These are phyloP conservation scores for Eimeria praecox DNA, from an alignment of 169 alveolate genomes.

Conservation along the genomic window DNA sequence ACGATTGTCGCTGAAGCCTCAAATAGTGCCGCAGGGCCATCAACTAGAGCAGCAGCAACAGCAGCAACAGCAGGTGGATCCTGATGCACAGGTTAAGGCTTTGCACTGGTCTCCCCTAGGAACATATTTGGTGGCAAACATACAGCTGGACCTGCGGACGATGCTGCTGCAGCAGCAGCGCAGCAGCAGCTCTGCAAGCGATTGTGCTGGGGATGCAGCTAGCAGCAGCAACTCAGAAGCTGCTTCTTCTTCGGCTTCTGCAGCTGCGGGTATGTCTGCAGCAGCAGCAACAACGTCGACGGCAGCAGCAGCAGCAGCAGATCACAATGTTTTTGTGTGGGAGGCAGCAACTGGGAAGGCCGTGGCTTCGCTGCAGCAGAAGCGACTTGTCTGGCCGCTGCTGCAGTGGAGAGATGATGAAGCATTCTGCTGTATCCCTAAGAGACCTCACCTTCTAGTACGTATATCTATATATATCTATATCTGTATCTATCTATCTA, in stretches of 20 bases:
- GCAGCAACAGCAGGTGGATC: slow-evolving; percentile 71
- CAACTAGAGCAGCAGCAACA: not conserved
- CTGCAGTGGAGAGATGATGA: slow-evolving; percentile 82
- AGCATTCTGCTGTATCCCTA: slow-evolving; percentile 76
- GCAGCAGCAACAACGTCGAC: not conserved
- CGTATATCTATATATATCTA: not conserved
- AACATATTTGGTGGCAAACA: slow-evolving; percentile 62
- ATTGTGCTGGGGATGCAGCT: not conserved
- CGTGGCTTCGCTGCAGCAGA: slow-evolving; percentile 56
- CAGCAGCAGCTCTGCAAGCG: slow-evolving; percentile 26
- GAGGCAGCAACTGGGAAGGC: slow-evolving; percentile 41
- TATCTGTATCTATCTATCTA: no score
- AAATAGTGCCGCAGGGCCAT: slow-evolving; percentile 58
- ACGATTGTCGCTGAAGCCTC: slow-evolving; percentile 42
- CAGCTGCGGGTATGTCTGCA: not conserved
- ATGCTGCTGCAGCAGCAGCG: slow-evolving; percentile 71
- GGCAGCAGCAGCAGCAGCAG: slow-evolving; percentile 38
- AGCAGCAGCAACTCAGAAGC: not conserved
- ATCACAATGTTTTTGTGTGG: slow-evolving; percentile 80
- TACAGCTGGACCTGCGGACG: slow-evolving; percentile 35
- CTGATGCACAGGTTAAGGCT: slow-evolving; percentile 52
- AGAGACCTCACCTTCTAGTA: slow-evolving; percentile 54
- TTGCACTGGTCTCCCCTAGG: slow-evolving; percentile 78
- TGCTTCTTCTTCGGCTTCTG: not conserved
- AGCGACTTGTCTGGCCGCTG: slow-evolving; percentile 80